Percentiles rank a stretch among this genome's conserved stretches.
phyloP scores from a whole-genome alignment of 1,139 yeast species.

The Candida sojae region DNA sequence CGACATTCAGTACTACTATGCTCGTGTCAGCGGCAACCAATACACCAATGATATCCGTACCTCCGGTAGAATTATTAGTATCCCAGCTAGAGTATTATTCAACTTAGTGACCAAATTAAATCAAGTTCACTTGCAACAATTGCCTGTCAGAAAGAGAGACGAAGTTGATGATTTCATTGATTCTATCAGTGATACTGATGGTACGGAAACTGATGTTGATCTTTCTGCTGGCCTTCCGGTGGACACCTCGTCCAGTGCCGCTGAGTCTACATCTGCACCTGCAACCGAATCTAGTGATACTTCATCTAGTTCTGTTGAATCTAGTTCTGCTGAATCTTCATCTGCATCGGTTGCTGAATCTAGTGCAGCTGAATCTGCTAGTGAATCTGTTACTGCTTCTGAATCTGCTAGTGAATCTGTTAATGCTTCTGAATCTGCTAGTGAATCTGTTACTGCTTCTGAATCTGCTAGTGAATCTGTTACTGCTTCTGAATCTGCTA shows the following conservation, averaged over 20 bases:
- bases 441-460: too few relatives aligned
- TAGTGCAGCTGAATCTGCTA: slow-evolving; percentile 23
- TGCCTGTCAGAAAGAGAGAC: slow-evolving; percentile 41
- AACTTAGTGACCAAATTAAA: slow-evolving; percentile 24
- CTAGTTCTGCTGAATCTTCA: slow-evolving; percentile 14
- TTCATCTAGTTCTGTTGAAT: slow-evolving; percentile 21
- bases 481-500: background rate
- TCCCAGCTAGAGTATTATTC: slow-evolving; percentile 35
- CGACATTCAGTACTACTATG: slow-evolving; percentile 40
- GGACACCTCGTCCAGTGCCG: slow-evolving; percentile 19
- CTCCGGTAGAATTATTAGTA: slow-evolving; percentile 35
- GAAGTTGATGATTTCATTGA: slow-evolving; percentile 33
- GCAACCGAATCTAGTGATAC: slow-evolving; percentile 4
- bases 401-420: slow-evolving; percentile 29
- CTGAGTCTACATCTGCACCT: slow-evolving; percentile 6
- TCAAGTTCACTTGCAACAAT: slow-evolving; percentile 26
- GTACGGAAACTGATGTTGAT: background rate
- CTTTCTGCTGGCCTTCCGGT: slow-evolving; percentile 25
- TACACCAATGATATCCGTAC: slow-evolving; percentile 37
- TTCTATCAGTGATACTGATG: slow-evolving; percentile 19
- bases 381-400: background rate
- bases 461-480: background rate
- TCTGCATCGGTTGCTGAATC: too few relatives aligned
- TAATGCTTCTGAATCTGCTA: slow-evolving; percentile 27
- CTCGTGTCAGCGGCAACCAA: slow-evolving; percentile 22